Base-by-base conservation (phyloP, 768 basidiomycete species). In the Lactifluus echinatus region DNA sequence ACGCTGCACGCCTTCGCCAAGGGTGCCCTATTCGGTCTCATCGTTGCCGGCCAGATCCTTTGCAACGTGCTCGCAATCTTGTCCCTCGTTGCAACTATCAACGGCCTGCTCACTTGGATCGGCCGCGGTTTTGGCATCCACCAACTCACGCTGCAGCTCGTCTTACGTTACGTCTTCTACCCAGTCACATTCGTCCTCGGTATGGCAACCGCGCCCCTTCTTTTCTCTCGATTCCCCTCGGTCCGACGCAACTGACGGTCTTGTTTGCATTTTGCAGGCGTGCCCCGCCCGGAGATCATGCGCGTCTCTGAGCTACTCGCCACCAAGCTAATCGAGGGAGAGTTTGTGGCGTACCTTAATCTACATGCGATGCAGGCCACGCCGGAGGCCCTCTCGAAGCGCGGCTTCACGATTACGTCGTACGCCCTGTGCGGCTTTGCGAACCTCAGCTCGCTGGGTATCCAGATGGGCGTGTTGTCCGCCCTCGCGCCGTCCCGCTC, bases 391-490 rank as follows among this genome's bases (percentile, higher is more conserved):
- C 78, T 93, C 50, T 83, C 83, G 21, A 75, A 71, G 29, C 89
- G 87, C 55, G 88, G 83, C 21, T 92, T 76, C 71, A 87, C 85
- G 51, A 93, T 94, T 63, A 83, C 87, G 14, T 83, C 86, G 33
- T 95, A 93, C 68, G 85, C 87, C 15, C 82, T 94, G 15, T 93
- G 91, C 70, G 93, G 93, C 10, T 95, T 95, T 66, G 89, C 89
- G 57, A 94, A 94, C 68, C 74, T 91, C 44, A 82, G 86, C 54
- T 89, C 89, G 7, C 74, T 93, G 24, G 93, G 92, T 66, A 91
- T 94, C 63, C 89, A 93, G 69, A 81, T 89, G 58, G 87, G 87
- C 66, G 87, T 88, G 67, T 74, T 88, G 48, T 74, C 76, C 46
- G 82, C 84, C 23, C 75, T 88, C 26, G 87, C 86, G 21, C 86